Evolutionary conservation across 352 stramenopile genomes (phyloP), one percentile per base, ranked within the genome.

Genomic region (Pythium chondricola): DNA sequence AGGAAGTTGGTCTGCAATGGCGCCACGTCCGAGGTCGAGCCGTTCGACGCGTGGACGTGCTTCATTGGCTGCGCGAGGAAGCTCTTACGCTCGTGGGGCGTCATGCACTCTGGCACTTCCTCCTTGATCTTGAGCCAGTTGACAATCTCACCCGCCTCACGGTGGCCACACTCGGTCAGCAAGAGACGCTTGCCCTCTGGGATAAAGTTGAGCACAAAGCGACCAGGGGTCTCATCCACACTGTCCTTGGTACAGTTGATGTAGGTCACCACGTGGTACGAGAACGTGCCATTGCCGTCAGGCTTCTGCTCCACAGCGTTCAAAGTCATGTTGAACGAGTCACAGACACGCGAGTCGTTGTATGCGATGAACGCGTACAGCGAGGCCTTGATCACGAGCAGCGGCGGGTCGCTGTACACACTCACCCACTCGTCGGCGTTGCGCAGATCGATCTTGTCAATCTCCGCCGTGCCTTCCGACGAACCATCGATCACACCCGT

Each of bases 61-160:
- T 93, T 90, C 71, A 93, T 85, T 18, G 79, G 82, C 66, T 93
- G 82, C 0, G 72, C 59, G 9, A 93, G 61, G 71, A 88, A 93
- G 45, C 76, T 74, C 67, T 83, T 84, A 53, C 82, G 82, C 63
- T 90, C 71, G 6, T 51, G 40, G 0, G 79, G 79, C 8, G 82
- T 91, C 80, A 91, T 88, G 65, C 82, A 93, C 52, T 88, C 68
- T 13, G 82, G 81, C 52, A 89, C 74, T 32, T 91, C 72, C 27
- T 88, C 73, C 45, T 85, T 69, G 30, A 91, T 89, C 50, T 76
- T 82, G 36, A 93, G 56, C 82, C 82, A 93, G 71, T 93, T 93
- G 51, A 87, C 62, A 59, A 91, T 88, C 46, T 90, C 79, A 24
- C 82, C 79, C 21, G 82, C 75, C 50, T 91, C 82, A 69, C 77